phyloP scores from a whole-genome alignment of 352 stramenopile species.

The Phytophthora crassamura region DNA sequence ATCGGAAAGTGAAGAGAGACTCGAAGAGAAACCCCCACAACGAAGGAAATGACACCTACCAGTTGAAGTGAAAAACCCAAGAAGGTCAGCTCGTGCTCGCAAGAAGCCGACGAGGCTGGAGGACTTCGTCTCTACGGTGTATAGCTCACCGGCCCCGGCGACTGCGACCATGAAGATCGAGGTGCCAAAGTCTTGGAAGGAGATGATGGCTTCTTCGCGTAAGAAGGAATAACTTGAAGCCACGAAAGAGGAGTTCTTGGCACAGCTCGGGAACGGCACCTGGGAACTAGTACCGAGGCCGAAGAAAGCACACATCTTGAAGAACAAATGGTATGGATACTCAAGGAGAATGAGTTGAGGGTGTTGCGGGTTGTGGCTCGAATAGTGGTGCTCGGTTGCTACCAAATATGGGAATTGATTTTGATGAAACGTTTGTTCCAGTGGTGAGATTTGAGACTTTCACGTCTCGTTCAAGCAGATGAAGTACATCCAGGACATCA shows the following conservation, averaged over 20 bases:
- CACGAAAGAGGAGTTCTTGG: constrained; percentile 15
- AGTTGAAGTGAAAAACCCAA: constrained; percentile 13
- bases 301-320: constrained; percentile 17
- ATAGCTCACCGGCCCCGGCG: constrained; percentile 13
- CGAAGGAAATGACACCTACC: constrained; percentile 12
- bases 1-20: too few species aligned
- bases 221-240: constrained; percentile 5
- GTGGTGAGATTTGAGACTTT: constrained; percentile 13
- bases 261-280: constrained; percentile 17
- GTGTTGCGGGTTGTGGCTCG: constrained; percentile 12
- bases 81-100: not conserved
- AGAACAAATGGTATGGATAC: constrained; percentile 11
- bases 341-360: constrained; percentile 18
- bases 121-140: constrained; percentile 5
- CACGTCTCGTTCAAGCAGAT: constrained; percentile 12
- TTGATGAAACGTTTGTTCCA: constrained; percentile 19
- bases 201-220: constrained; percentile 15
- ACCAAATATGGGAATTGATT: constrained; percentile 18
- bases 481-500: constrained; percentile 26
- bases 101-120: constrained; percentile 11
- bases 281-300: constrained; percentile 12
- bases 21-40: too few species aligned
- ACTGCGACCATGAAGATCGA: constrained; percentile 2
- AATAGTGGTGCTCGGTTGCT: constrained; percentile 15
- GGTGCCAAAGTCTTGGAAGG: constrained; percentile 9